Evolutionary conservation across 306 rosid species (phyloP).

Genomic region (Cucurbita argyrosperma): DNA sequence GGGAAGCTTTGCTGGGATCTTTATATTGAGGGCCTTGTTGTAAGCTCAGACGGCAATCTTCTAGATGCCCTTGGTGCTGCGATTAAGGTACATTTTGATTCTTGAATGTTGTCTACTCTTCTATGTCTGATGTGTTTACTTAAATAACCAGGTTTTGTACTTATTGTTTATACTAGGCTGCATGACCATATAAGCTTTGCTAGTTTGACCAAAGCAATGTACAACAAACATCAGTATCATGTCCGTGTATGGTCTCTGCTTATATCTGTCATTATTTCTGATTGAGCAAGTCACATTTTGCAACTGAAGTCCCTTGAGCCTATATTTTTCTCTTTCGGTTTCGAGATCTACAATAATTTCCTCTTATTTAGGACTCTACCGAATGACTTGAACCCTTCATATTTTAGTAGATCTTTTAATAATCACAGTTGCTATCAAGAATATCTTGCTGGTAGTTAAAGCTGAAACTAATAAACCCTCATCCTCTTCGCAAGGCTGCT

Average conservation of each 20-base stretch:
- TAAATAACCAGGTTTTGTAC: neutral
- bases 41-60: constrained; percentile 77
- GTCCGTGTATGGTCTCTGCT: neutral
- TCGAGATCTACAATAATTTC: neutral
- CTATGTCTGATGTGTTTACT: neutral
- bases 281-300: neutral
- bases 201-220: neutral
- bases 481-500: constrained; percentile 38
- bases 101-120: neutral
- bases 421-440: neutral
- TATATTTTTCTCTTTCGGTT: neutral
- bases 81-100: constrained; percentile 47
- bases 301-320: neutral
- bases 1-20: constrained; percentile 95
- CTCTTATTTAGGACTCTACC: neutral
- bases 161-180: neutral
- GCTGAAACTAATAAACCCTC: neutral
- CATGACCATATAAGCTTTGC: neutral
- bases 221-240: neutral
- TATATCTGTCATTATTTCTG: neutral
- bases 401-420: neutral
- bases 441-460: neutral
- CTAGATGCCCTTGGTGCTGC: constrained; percentile 84
- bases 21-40: constrained; percentile 74
- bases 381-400: neutral